Evolutionary conservation across 371 early-diverging fungal genomes (phyloP), one percentile per base, ranked within the genome.

Genomic region (Aphelidium insulamus): DNA sequence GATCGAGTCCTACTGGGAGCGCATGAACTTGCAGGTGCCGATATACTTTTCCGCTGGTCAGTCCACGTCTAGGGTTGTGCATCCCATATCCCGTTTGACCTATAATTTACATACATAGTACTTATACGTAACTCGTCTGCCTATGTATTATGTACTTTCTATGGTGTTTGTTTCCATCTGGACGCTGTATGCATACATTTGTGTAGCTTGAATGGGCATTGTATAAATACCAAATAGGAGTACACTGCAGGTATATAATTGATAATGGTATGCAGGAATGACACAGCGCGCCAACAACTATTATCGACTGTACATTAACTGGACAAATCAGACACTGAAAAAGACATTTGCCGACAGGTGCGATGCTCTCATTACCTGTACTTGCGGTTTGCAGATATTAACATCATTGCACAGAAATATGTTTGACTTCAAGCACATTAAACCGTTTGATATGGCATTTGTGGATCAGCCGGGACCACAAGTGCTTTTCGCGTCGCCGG

Each of bases 401-500:
- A 14, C 26, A 7, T 4, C 1, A 12, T 4, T 1, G n/a, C 59
- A 77, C 38, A 61, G 77, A 45, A 90, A 94, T 41, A 72, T 77
- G 49, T 95, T 95, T 58, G 87, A 88, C 43, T 95, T 84, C 48
- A 83, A 83, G 48, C 75, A 86, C 45, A 84, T 91, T 38, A 65
- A 76, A 38, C 58, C 77, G 4, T 86, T 77, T 70, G 62, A 77
- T 26, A 69, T 71, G 4, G 52, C 57, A 9, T 69, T 61, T 36
- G 46, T 64, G 1, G 77, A 79, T 28, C 30, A 49, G 11, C 62
- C 74, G 0, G 87, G 79, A 0, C 84, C 91, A 0, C 78, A 81
- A 77, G 90, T 95, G 5, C 49, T 91, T 14, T 91, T 95, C 63
- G 86, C 97, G 4, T 76, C 90, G 0, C 97, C 97, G 0, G 92